Evolutionary conservation across 78 protist genomes (phyloP).

Genomic region (Dictyostelium citrinum): DNA sequence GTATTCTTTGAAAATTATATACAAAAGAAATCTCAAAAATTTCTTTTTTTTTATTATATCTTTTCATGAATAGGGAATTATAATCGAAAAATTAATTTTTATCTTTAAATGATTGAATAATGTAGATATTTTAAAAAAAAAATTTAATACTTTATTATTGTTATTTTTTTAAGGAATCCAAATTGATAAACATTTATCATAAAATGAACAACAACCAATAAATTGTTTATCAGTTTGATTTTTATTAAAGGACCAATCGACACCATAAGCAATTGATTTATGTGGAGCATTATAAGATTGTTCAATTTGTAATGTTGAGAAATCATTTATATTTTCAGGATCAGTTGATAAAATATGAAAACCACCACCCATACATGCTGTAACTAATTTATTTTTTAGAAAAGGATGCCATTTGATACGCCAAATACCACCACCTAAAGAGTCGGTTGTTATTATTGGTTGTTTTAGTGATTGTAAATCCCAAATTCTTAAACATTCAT

Average conservation of each 20-base stretch:
- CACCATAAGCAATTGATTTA: conserved; percentile 82
- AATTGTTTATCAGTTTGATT: neutral
- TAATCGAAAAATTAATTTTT: too few relatives aligned
- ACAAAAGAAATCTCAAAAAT: too few relatives aligned
- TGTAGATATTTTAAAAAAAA: too few relatives aligned
- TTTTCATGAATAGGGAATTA: too few relatives aligned
- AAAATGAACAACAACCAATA: conserved; percentile 79
- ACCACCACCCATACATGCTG: conserved; percentile 87
- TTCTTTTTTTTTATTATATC: too few relatives aligned
- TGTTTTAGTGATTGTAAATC: conserved; percentile 40
- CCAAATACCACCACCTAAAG: conserved; percentile 87
- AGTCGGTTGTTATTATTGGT: conserved; percentile 1
- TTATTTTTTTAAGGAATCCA: conserved; percentile 26
- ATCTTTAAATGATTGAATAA: too few relatives aligned
- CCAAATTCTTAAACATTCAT: conserved; percentile 77
- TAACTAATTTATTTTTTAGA: neutral
- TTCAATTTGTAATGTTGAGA: neutral
- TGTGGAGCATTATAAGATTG: conserved; percentile 11
- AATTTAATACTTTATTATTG: too few relatives aligned
- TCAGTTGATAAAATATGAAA: conserved; percentile 19
- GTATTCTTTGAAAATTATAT: too few relatives aligned
- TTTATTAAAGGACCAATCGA: conserved; percentile 79
- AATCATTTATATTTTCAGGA: neutral
- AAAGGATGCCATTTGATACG: conserved; percentile 79
- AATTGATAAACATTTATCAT: conserved; percentile 70